These are phyloP conservation scores for Streptanthus diversifolius DNA, from an alignment of 345 rosid species.

Conservation along the genomic window DNA sequence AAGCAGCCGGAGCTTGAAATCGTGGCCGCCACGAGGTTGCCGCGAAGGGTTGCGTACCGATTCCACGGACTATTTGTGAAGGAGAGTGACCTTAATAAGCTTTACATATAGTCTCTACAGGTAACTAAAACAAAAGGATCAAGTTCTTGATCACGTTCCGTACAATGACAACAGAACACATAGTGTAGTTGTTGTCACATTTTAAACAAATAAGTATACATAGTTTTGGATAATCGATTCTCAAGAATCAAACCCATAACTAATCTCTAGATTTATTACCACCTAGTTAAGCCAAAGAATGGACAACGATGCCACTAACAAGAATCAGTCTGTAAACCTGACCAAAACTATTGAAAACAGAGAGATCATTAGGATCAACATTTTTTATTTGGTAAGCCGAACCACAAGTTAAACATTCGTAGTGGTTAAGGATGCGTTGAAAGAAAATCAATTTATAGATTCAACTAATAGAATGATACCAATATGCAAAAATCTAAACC, in stretches of 20 bases:
- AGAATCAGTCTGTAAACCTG: background rate
- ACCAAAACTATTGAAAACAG: background rate
- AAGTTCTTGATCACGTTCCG: constrained; percentile 16
- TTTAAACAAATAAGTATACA: background rate
- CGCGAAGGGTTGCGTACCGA: constrained; percentile 39
- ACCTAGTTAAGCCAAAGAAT: background rate
- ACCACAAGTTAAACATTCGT: background rate
- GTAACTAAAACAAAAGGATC: background rate
- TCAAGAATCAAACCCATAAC: background rate
- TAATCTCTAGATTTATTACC: background rate
- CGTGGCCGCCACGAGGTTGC: constrained; percentile 32
- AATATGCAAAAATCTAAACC: constrained; percentile 10
- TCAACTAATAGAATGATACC: background rate
- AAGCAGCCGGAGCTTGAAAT: constrained; percentile 36
- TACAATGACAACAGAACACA: background rate
- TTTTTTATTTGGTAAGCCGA: background rate
- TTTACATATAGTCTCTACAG: background rate
- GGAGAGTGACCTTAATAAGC: constrained; percentile 34
- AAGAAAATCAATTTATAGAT: background rate
- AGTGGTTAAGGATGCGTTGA: background rate
- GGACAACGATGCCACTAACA: background rate
- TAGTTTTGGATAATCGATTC: background rate
- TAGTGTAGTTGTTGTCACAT: background rate
- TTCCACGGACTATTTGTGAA: constrained; percentile 38
- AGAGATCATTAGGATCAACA: background rate